A percentile compares a stretch with the other conserved stretches of the same genome.
Evolutionary conservation across 78 protist genomes (phyloP).

Genomic region (Ministeria vibrans): DNA sequence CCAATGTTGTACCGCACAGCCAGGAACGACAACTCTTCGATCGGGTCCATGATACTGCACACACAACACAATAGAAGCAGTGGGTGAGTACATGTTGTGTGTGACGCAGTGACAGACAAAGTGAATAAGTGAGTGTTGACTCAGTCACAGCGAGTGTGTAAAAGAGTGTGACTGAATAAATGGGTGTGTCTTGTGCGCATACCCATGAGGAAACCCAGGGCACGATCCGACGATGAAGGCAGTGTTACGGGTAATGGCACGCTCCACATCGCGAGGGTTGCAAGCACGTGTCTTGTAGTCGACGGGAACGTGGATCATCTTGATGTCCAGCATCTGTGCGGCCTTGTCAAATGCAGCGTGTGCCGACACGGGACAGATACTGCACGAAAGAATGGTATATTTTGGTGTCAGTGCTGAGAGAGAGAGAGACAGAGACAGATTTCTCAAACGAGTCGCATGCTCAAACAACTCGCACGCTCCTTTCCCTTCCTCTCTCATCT

Average conservation of each 20-base stretch:
- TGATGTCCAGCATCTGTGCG: slow-evolving; percentile 21
- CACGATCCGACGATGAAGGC: slow-evolving; percentile 39
- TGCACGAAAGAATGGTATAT: background rate
- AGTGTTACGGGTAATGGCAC: slow-evolving; percentile 31
- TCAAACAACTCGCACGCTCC: background rate
- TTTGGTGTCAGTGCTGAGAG: background rate
- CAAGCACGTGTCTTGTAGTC: background rate
- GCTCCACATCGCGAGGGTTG: background rate
- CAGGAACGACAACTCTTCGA: slow-evolving; percentile 17
- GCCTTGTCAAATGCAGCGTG: slow-evolving; percentile 70
- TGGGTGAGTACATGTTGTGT: background rate
- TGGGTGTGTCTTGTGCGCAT: background rate
- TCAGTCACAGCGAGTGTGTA: background rate
- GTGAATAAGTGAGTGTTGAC: background rate
- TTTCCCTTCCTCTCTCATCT: background rate
- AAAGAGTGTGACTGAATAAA: background rate
- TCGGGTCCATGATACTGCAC: slow-evolving; percentile 38
- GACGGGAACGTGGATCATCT: background rate
- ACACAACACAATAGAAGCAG: background rate
- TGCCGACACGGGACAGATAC: slow-evolving; percentile 13
- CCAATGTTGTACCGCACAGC: slow-evolving; percentile 8
- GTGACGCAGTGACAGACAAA: background rate
- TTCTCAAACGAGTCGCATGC: background rate
- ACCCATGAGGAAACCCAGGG: slow-evolving; percentile 48
- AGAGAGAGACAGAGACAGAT: background rate